phyloP scores from a whole-genome alignment of 331 rosid genomes.

The Malus hybrid region DNA sequence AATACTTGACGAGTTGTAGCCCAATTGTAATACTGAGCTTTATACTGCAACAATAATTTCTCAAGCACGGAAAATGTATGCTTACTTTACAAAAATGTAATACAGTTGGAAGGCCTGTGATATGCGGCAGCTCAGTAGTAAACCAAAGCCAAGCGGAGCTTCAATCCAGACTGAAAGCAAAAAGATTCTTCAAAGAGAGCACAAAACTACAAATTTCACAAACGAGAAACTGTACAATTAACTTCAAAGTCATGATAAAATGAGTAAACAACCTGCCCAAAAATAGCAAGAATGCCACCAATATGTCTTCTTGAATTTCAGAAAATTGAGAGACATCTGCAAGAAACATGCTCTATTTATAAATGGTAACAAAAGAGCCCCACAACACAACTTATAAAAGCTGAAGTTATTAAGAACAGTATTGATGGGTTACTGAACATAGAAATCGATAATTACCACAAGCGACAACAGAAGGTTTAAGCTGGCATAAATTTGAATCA shows the following conservation, averaged over 20 bases:
- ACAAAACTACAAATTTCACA: not conserved
- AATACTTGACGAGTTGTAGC: constrained; percentile 5
- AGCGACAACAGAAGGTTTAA: constrained; percentile 70
- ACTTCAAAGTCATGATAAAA: constrained; percentile 9
- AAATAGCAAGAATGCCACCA: constrained; percentile 91
- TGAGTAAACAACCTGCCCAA: constrained; percentile 69
- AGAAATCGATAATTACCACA: constrained; percentile 39
- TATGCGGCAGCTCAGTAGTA: constrained; percentile 79
- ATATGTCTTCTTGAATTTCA: constrained; percentile 48
- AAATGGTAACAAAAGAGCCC: not conserved
- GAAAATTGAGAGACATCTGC: constrained; percentile 50
- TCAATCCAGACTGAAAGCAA: constrained; percentile 82
- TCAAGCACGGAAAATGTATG: constrained; percentile 1
- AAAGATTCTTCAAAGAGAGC: constrained; percentile 12
- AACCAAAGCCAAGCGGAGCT: constrained; percentile 92
- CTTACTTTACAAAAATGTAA: constrained; percentile 86
- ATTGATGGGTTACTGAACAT: not conserved
- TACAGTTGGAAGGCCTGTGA: constrained; percentile 75
- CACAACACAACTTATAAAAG: not conserved
- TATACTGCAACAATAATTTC: not conserved
- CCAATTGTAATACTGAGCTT: not conserved
- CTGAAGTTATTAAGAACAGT: not conserved
- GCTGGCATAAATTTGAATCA: constrained; percentile 85
- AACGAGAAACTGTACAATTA: not conserved
- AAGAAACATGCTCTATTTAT: constrained; percentile 1